Evolutionary conservation across 768 basidiomycete genomes (phyloP).

Genomic region (Tulasnella calospora): DNA sequence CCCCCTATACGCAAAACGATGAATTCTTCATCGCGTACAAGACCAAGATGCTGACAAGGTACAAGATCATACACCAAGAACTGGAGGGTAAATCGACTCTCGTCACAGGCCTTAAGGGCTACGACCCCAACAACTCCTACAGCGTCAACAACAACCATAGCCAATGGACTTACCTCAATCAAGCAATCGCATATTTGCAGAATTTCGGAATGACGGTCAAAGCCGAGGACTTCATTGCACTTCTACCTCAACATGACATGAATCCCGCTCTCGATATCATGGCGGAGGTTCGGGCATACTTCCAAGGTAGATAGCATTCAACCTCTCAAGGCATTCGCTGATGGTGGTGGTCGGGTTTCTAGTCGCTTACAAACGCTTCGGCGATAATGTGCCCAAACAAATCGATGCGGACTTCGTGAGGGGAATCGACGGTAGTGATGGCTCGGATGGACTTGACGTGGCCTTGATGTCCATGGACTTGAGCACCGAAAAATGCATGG

Average conservation of each 20-base stretch:
- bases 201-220: conserved; percentile 37
- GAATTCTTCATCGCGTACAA: conserved; percentile 16
- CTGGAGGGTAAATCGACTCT: neutral
- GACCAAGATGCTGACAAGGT: conserved; percentile 13
- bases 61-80: neutral
- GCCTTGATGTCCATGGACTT: conserved; percentile 49
- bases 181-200: neutral
- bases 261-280: conserved; percentile 26
- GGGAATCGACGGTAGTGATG: conserved; percentile 41
- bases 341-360: neutral
- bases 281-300: conserved; percentile 28
- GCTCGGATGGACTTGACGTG: conserved; percentile 39
- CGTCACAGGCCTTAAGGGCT: neutral
- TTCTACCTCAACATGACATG: conserved; percentile 23
- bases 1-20: conserved; percentile 19
- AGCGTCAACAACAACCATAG: neutral
- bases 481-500: conserved; percentile 47
- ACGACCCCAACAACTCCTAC: neutral
- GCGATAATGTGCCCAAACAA: conserved; percentile 52
- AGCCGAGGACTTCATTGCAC: conserved; percentile 16
- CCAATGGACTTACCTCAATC: conserved; percentile 2
- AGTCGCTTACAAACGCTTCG: conserved; percentile 60
- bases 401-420: conserved; percentile 55
- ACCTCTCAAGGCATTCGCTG: neutral
- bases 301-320: conserved; percentile 20